Conservation (phyloP, 164 flowering plant genomes). For the Chimonanthus praecox region DNA sequence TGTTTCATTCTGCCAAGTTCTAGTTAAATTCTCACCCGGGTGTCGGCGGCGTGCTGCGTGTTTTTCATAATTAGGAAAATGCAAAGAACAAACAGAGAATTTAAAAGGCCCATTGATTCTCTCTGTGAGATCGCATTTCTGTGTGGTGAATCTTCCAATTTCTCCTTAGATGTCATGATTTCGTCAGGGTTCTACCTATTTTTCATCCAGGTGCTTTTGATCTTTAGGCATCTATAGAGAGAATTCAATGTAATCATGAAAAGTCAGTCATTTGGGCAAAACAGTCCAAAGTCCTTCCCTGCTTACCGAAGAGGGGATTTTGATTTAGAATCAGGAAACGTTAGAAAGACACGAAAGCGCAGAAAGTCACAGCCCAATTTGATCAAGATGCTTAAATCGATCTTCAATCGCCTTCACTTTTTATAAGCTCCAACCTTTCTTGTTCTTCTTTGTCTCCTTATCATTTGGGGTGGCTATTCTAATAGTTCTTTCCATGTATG, state of each 20-base stretch:
- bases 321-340: conserved; percentile 72
- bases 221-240: not conserved
- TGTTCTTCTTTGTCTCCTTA: conserved; percentile 34
- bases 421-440: conserved; percentile 58
- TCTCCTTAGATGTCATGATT: not conserved
- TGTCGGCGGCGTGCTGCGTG: not conserved
- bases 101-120: not conserved
- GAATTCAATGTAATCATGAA: conserved; percentile 36
- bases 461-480: conserved; percentile 52
- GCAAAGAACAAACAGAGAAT: not conserved
- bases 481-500: conserved; percentile 47
- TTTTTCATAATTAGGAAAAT: not conserved
- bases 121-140: not conserved
- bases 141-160: not conserved
- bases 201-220: not conserved
- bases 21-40: not conserved
- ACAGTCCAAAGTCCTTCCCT: conserved; percentile 63
- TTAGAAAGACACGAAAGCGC: conserved; percentile 41
- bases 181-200: not conserved
- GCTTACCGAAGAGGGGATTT: conserved; percentile 67
- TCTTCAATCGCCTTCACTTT: conserved; percentile 42
- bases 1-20: not conserved
- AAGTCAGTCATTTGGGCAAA: conserved; percentile 38
- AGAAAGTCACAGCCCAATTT: conserved; percentile 26
- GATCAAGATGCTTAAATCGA: conserved; percentile 48